These are phyloP conservation scores for Sideroxylon spinosum DNA, from an alignment of 179 eudicot species.

Conservation along the genomic window DNA sequence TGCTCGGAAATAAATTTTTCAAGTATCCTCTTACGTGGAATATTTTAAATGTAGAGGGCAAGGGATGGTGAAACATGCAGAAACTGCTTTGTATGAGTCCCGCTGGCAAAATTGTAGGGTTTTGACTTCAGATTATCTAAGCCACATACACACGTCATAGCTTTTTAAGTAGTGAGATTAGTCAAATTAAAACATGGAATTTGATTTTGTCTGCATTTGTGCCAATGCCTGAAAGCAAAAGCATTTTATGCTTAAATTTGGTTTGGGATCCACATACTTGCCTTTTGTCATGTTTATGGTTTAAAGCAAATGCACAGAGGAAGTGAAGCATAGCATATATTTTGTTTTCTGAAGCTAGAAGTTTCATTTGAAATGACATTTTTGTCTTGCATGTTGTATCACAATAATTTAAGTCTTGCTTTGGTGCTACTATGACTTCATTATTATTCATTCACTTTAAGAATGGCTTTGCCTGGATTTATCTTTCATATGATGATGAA, in stretches of 20 bases:
- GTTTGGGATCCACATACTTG: too few relatives aligned
- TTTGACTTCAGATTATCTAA: neutral
- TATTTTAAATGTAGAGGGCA: neutral
- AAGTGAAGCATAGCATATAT: neutral
- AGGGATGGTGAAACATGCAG: neutral
- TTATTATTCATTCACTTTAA: neutral
- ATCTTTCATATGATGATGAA: neutral
- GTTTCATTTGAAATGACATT: neutral
- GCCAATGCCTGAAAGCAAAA: neutral
- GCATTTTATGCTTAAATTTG: neutral
- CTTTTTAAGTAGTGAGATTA: neutral
- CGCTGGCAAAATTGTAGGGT: neutral
- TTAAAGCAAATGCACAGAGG: neutral
- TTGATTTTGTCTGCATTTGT: neutral
- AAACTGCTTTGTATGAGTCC: neutral
- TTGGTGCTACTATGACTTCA: neutral
- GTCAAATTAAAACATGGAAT: neutral
- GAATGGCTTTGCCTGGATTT: neutral
- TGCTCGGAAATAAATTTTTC: neutral
- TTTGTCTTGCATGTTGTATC: neutral
- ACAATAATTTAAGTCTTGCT: neutral
- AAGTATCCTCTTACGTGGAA: neutral
- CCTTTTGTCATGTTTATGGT: neutral
- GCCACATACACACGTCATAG: neutral
- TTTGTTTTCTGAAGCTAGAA: neutral